Base-by-base conservation (phyloP, 2,329 filamentous ascomycete species). In the Scedosporium aurantiacum region DNA sequence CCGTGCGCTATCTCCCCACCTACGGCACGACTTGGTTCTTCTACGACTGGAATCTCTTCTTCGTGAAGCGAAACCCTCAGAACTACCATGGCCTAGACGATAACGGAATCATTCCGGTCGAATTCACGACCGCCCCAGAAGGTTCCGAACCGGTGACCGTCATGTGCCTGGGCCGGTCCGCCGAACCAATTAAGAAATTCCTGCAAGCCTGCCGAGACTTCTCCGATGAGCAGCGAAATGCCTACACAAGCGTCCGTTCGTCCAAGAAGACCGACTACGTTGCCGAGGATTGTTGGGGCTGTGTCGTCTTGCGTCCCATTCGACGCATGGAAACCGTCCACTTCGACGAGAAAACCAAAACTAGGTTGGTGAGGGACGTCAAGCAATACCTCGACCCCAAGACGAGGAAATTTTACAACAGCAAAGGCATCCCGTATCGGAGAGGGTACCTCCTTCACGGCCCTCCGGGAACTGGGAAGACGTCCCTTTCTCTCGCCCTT, bases 391-490 rank as follows among this genome's bases (percentile, higher is more conserved):
- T 94, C 0, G 83, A 90, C 60, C 88, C 89, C 0, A 75, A 78
- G 0, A 89, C 85, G 0, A 82, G 84, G 1, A 78, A 79, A 10
- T 93, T 88, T 87, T 93, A 93, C 68, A 83, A 87, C 0, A 84
- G 84, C 58, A 79, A 87, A 1, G 89, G 89, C 0, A 90, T 93
- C 37, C 89, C 89, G 0, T 85, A 92, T 60, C 80, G 89, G 0
- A 75, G 90, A 40, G 90, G 90, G 0, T 93, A 92, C 67, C 79
- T 93, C 0, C 90, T 93, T 65, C 80, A 90, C 66, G 89, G 89
- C 0, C 87, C 87, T 0, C 87, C 88, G 0, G 88, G 88, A 0
- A 90, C 86, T 0, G 88, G 88, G 21, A 91, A 91, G 72, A 89
- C 85, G 0, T 85, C 81, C 37, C 78, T 89, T 16, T 85, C 82